Evolutionary conservation across 1,284 basidiomycete species (phyloP), one percentile per base, ranked within the genome.

Genomic region (Amylostereum chailletii): DNA sequence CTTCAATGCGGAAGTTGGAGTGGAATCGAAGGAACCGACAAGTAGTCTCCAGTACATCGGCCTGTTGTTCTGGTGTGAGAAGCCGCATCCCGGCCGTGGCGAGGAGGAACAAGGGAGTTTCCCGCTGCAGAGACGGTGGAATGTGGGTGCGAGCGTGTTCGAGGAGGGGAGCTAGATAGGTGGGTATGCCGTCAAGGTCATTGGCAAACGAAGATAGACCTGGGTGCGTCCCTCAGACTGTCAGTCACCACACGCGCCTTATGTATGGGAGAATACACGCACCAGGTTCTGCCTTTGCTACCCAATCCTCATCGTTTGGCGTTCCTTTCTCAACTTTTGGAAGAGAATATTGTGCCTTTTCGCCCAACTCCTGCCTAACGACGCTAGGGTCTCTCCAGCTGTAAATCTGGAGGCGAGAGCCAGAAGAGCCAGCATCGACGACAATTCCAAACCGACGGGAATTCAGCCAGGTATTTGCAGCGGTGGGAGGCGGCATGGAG

Each of bases 21-120:
- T 89, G 78, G 9, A 70, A 69, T 29, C 73, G 72, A 47, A 99
- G 76, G 59, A 89, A 90, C 26, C 74, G 65, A 65, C 96, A 98
- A 0, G 92, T 83, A 31, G 86, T 73, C 51, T 75, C 65, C 9
- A 99, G 71, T 36, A 99, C 77, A 26, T 76, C 74, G 1, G 81
- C 74, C 59, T 92, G 90, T 58, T 88, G 77, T 9, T 75, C 67
- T 0, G 79, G 70, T 1, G 86, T 66, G 2, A 99, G 71, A 4
- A 98, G 73, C 10, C 96, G 89, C 96, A 99, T 97, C 1, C 96
- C 96, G 0, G 96, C 95, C 0, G 96, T 99, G 0, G 96, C 95
- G 41, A 98, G 79, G 29, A 99, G 74, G 66, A 97, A 98, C 9
- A 99, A 70, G 0, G 96, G 94, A 0, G 95, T 99, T 26, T 84